Conservation (phyloP, 805 yeast genomes). For the Lipomyces kockii region DNA sequence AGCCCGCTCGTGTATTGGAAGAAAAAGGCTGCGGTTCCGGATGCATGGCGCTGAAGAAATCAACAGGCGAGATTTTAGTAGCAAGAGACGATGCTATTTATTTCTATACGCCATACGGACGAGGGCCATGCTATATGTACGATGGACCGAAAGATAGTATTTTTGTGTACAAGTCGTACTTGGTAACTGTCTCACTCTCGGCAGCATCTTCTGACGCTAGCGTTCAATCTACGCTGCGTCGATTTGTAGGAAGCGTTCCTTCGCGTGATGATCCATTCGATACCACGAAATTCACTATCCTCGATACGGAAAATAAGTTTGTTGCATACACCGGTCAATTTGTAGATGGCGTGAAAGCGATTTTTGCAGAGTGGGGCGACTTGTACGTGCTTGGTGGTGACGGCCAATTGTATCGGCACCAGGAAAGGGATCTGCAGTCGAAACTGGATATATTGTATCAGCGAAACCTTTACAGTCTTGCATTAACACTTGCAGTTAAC, state of each 20-base stretch:
- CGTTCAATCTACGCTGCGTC: constrained; percentile 30
- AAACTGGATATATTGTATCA: constrained; percentile 71
- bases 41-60: constrained; percentile 46
- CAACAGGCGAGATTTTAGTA: constrained; percentile 59
- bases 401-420: constrained; percentile 71
- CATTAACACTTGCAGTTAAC: constrained; percentile 66
- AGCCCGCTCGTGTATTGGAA: constrained; percentile 58
- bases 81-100: constrained; percentile 67
- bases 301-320: constrained; percentile 72
- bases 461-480: constrained; percentile 72
- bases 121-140: constrained; percentile 56
- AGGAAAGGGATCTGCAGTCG: constrained; percentile 67
- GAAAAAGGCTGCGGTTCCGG: constrained; percentile 54
- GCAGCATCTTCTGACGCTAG: constrained; percentile 38
- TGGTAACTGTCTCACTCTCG: constrained; percentile 63
- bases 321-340: constrained; percentile 71
- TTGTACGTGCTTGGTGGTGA: constrained; percentile 70
- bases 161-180: constrained; percentile 57
- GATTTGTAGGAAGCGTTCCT: constrained; percentile 42
- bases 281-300: constrained; percentile 63
- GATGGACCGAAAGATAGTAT: constrained; percentile 61
- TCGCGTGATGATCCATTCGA: constrained; percentile 40
- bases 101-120: constrained; percentile 62
- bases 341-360: constrained; percentile 64
- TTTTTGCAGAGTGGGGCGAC: constrained; percentile 61